These are phyloP conservation scores for Trichaptum fuscoviolaceum DNA, from an alignment of 768 basidiomycete genomes.

Conservation along the genomic window DNA sequence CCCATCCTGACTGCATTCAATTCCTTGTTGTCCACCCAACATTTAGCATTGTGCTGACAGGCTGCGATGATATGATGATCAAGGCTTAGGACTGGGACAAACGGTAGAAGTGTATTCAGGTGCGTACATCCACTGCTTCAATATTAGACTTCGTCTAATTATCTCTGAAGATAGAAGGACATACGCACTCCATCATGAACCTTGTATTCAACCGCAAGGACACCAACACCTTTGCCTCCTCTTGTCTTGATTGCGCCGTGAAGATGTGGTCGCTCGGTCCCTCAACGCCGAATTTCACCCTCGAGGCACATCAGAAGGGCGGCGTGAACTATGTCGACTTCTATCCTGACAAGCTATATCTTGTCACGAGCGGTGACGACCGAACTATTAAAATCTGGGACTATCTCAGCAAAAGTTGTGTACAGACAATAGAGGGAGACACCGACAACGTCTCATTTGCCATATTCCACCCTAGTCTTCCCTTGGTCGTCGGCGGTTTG, in stretches of 20 bases:
- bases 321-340: no score
- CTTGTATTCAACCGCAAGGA: conserved; percentile 95
- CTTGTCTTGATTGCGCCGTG: conserved; percentile 95
- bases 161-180: no score
- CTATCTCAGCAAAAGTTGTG: conserved; percentile 96
- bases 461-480: conserved; percentile 92
- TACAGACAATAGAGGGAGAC: conserved; percentile 96
- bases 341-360: conserved; percentile 96
- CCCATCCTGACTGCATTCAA: no score
- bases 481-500: conserved; percentile 89
- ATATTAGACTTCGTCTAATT: no score
- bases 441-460: conserved; percentile 98
- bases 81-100: no score
- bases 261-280: conserved; percentile 97
- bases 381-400: conserved; percentile 99
- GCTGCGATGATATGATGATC: no score
- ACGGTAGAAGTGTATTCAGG: no score
- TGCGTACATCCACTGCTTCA: no score
- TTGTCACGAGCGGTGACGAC: conserved; percentile 96
- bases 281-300: conserved; percentile 80
- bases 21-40: no score
- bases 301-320: no score
- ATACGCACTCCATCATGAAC: conserved; percentile 99
- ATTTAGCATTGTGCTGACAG: no score
- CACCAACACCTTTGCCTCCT: no score